Evolutionary conservation across 2,329 filamentous ascomycete genomes (phyloP).

Genomic region (Neurospora sp.): DNA sequence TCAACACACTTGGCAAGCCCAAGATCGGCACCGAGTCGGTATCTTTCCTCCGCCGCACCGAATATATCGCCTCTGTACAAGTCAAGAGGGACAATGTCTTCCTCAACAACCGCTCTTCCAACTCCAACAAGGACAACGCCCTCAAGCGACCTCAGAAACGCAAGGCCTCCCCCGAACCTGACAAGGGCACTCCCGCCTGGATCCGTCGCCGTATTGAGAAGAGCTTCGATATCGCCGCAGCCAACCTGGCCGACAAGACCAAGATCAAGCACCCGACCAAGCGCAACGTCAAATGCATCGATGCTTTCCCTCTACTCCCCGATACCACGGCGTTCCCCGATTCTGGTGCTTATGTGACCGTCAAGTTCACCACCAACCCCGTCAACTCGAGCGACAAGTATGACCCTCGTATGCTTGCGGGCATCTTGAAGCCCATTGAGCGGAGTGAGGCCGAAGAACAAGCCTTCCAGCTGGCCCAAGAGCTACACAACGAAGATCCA

Average conservation of each 20-base stretch:
- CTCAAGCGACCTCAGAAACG: constrained; percentile 34
- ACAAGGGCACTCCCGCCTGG: constrained; percentile 53
- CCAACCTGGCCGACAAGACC: constrained; percentile 43
- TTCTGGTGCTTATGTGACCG: constrained; percentile 57
- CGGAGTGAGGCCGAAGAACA: constrained; percentile 44
- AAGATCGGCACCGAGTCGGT: constrained; percentile 68
- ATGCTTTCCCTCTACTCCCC: constrained; percentile 52
- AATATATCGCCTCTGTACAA: constrained; percentile 70
- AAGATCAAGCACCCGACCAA: constrained; percentile 50
- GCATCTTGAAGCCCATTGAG: constrained; percentile 52
- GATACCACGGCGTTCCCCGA: constrained; percentile 62
- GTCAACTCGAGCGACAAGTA: constrained; percentile 43
- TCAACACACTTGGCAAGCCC: constrained; percentile 77
- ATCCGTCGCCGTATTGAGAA: constrained; percentile 60
- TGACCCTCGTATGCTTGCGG: constrained; percentile 51
- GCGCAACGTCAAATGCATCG: constrained; percentile 46
- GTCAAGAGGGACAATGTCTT: constrained; percentile 35
- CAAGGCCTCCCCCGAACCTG: constrained; percentile 44
- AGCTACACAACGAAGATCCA: constrained; percentile 48
- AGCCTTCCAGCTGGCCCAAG: constrained; percentile 38
- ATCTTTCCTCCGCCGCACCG: constrained; percentile 89
- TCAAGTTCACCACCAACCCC: constrained; percentile 60
- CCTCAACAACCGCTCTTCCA: constrained; percentile 23
- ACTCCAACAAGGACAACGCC: constrained; percentile 12
- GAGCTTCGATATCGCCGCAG: constrained; percentile 46